Percentiles rank a stretch among this genome's conserved stretches.
These are phyloP conservation scores for Xerocomus spinulosus DNA, from an alignment of 768 basidiomycete species.

Conservation along the genomic window DNA sequence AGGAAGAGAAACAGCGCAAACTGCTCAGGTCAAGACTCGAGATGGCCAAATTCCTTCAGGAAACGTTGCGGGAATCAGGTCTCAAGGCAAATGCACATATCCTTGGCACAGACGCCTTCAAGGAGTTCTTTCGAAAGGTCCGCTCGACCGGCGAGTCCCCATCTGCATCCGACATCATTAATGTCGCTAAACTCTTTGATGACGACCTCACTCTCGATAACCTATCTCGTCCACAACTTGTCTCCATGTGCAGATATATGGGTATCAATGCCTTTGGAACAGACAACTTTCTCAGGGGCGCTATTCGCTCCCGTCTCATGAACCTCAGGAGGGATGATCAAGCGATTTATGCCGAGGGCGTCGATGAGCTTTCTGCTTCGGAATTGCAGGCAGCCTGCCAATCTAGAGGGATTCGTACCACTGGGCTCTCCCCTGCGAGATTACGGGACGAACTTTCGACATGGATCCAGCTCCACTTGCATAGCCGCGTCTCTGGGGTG, in stretches of 20 bases:
- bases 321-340: constrained; percentile 90
- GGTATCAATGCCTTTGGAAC: constrained; percentile 97
- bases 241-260: constrained; percentile 98
- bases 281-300: constrained; percentile 94
- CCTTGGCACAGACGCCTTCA: constrained; percentile 92
- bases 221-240: constrained; percentile 94
- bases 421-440: constrained; percentile 80
- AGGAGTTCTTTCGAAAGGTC: constrained; percentile 98
- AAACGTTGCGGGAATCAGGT: constrained; percentile 92
- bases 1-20: constrained; percentile 98
- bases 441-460: constrained; percentile 85
- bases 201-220: constrained; percentile 98
- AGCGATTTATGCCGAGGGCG: constrained; percentile 84
- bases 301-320: constrained; percentile 78
- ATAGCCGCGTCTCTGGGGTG: constrained; percentile 89
- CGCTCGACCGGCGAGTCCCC: constrained; percentile 95
- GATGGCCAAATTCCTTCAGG: constrained; percentile 99
- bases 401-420: constrained; percentile 87
- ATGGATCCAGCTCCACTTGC: constrained; percentile 91
- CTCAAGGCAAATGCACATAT: constrained; percentile 92
- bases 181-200: constrained; percentile 94
- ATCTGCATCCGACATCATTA: constrained; percentile 82
- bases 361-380: constrained; percentile 83
- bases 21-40: constrained; percentile 90
- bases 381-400: constrained; percentile 94